Base-by-base conservation (phyloP, 2,329 filamentous ascomycete genomes). In the Colletotrichum sp. region DNA sequence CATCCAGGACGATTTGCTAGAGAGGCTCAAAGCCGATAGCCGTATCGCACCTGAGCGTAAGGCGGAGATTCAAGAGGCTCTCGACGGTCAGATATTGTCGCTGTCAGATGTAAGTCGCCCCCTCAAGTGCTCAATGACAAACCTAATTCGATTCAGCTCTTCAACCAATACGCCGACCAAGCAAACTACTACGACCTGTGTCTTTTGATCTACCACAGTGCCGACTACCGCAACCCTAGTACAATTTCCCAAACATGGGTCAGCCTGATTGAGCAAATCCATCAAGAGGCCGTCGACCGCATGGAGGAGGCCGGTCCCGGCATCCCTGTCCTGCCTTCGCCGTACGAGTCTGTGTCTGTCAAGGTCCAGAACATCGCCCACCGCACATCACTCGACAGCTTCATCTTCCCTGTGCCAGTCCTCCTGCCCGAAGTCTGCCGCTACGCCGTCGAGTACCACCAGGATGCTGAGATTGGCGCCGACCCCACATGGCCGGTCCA, bases 181-280 rank as follows among this genome's bases (percentile, higher is more conserved):
- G 97, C 95, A 3, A 94, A 93, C 66, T 99, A 99, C 88, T 96
- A 96, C 85, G 97, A 98, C 82, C 91, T 99, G 67, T 98, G 95
- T 82, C 91, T 99, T 11, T 90, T 96, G 75, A 98, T 99, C 81
- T 98, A 96, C 87, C 94, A 98, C 83, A 92, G 94, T 2, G 96
- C 96, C 61, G 96, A 98, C 84, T 95, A 98, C 87, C 94, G 96
- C 80, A 98, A 96, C 81, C 90, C 95, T 3, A 93, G 94, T 57
- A 94, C 97, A 77, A 97, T 99, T 80, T 90, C 91, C 71, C 90
- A 93, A 55, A 98, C 95, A 5, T 99, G 97, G 97, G 90, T 93
- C 81, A 93, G 93, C 79, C 89, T 98, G 25, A 92, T 99, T 77
- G 90, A 94, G 74, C 90, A 93, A 78, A 92, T 93, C 8, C 94